Conservation (phyloP, 75 land plant species). For the Cupressus sempervirens region DNA sequence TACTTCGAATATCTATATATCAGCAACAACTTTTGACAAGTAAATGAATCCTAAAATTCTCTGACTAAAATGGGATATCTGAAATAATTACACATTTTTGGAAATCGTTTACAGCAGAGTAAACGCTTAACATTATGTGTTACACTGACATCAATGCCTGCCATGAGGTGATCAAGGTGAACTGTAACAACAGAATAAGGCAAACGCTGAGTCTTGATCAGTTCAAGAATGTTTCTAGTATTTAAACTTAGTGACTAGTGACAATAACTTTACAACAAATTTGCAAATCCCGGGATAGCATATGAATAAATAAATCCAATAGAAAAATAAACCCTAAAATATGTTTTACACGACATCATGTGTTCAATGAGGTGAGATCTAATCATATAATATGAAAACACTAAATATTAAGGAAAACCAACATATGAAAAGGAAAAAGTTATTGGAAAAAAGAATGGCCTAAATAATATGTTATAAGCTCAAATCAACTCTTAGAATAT, state of each 20-base stretch:
- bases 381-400: not conserved
- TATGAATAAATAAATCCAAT: not conserved
- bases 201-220: not conserved
- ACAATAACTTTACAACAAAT: not conserved
- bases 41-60: not conserved
- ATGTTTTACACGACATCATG: not conserved
- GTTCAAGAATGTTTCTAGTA: not conserved
- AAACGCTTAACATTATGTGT: not conserved
- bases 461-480: too few species aligned
- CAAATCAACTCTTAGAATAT: too few species aligned
- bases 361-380: not conserved
- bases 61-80: not conserved
- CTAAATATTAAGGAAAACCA: not conserved
- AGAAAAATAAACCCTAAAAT: not conserved
- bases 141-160: not conserved
- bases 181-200: not conserved
- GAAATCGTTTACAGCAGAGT: not conserved
- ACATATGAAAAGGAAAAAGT: too few species aligned
- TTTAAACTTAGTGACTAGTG: not conserved
- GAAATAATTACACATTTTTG: not conserved
- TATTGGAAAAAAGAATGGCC: too few species aligned
- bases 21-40: not conserved
- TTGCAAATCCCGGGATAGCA: not conserved
- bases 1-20: not conserved
- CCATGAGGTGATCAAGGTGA: not conserved